phyloP scores from a whole-genome alignment of 108 stramenopile species.

The Nitzschia sp. region DNA sequence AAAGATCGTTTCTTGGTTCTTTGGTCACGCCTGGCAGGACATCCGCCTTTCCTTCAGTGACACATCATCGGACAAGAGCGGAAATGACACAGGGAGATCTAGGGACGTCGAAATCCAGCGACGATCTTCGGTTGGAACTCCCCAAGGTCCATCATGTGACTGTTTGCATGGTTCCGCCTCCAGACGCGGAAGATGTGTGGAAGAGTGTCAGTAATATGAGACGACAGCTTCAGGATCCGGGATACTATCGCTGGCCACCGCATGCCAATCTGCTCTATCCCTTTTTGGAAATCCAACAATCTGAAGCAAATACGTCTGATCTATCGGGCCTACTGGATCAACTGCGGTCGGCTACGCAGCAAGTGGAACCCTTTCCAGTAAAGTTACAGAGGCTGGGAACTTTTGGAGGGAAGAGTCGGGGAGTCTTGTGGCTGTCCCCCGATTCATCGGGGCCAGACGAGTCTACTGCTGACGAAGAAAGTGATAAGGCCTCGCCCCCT shows the following conservation, averaged over 20 bases:
- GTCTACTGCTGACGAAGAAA: slow-evolving; percentile 27
- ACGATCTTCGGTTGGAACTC: no score
- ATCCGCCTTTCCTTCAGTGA: no score
- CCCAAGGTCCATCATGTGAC: slow-evolving; percentile 45
- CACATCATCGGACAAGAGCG: no score
- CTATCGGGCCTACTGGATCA: not conserved
- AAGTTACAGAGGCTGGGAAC: slow-evolving; percentile 59
- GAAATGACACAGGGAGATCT: no score
- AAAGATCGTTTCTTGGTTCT: no score
- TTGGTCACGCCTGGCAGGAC: no score
- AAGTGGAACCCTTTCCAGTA: slow-evolving; percentile 59
- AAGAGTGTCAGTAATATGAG: slow-evolving; percentile 46
- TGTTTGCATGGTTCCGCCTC: slow-evolving; percentile 76
- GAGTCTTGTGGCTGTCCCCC: slow-evolving; percentile 78
- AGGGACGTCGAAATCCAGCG: no score
- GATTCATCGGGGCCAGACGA: no score
- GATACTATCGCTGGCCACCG: slow-evolving; percentile 83
- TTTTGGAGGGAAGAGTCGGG: slow-evolving; percentile 69
- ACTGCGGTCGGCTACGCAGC: slow-evolving; percentile 36
- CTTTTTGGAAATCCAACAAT: slow-evolving; percentile 43
- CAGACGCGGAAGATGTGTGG: slow-evolving; percentile 55
- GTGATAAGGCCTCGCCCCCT: not conserved
- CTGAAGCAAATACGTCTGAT: not conserved
- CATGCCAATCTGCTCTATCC: slow-evolving; percentile 85
- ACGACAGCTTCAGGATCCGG: slow-evolving; percentile 65